phyloP scores from a whole-genome alignment of 2,329 filamentous ascomycete species.

The Albifimbria verrucaria region DNA sequence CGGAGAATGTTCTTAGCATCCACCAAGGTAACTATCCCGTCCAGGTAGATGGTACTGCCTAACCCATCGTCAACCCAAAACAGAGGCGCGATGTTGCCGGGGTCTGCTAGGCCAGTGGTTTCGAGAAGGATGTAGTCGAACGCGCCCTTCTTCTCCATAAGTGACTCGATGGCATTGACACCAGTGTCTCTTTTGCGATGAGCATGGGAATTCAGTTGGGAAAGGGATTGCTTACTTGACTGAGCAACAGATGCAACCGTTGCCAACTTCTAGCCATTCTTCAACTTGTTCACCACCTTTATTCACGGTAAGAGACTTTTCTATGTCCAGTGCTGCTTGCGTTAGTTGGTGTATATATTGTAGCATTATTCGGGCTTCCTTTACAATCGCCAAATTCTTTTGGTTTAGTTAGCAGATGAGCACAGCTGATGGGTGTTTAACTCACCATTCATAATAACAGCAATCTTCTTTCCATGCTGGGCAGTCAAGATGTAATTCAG shows the following conservation, averaged over 20 bases:
- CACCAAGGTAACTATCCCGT: conserved; percentile 93
- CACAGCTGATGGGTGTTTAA: conserved; percentile 1
- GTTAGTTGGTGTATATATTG: conserved; percentile 7
- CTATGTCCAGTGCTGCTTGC: conserved; percentile 78
- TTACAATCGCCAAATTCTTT: conserved; percentile 83
- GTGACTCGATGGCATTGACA: conserved; percentile 88
- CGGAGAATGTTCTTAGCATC: conserved; percentile 90
- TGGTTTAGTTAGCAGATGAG: too few species aligned
- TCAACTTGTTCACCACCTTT: conserved; percentile 78
- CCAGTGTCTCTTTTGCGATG: conserved; percentile 68
- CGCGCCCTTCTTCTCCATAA: conserved; percentile 89
- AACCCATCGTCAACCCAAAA: conserved; percentile 98
- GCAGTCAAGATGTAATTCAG: conserved; percentile 95
- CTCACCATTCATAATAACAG: conserved; percentile 87
- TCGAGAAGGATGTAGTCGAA: conserved; percentile 98
- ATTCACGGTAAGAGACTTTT: conserved; percentile 91
- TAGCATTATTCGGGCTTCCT: neutral
- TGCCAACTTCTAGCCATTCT: conserved; percentile 94
- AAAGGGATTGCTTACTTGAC: conserved; percentile 66
- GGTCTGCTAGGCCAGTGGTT: conserved; percentile 92
- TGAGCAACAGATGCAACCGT: conserved; percentile 96
- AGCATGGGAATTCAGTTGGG: conserved; percentile 12
- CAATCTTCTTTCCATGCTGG: conserved; percentile 95
- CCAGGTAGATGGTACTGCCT: conserved; percentile 91
- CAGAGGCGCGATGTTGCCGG: conserved; percentile 88